Percentiles rank a stretch among this genome's conserved stretches.
Evolutionary conservation across 495 filamentous ascomycete genomes (phyloP).

Genomic region (Monascus purpureus): DNA sequence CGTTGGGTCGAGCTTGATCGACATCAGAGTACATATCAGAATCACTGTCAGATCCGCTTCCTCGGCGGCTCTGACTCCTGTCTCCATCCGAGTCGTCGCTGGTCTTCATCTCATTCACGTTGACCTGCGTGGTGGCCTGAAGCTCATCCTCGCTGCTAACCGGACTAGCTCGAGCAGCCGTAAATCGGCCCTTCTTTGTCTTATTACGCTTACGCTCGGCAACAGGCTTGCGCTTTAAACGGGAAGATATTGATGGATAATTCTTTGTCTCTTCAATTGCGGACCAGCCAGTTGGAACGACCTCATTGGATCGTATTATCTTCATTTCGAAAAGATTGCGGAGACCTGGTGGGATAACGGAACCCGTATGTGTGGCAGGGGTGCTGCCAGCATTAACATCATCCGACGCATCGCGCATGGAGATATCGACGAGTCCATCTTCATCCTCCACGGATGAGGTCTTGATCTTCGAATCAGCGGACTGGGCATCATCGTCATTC

Average conservation of each 20-base stretch:
- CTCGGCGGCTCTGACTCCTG: not conserved
- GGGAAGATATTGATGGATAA: slow-evolving; percentile 42
- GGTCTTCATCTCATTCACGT: not conserved
- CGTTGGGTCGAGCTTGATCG: slow-evolving; percentile 1
- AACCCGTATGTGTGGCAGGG: too few species aligned
- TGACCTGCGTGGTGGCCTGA: slow-evolving; percentile 2
- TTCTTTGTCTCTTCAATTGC: slow-evolving; percentile 38
- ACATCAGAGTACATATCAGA: slow-evolving; percentile 11
- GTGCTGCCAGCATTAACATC: slow-evolving; percentile 18
- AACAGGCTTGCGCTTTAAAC: slow-evolving; percentile 15
- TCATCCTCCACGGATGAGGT: slow-evolving; percentile 73
- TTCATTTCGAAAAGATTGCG: slow-evolving; percentile 60
- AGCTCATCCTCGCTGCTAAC: slow-evolving; percentile 11
- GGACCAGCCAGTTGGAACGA: slow-evolving; percentile 52
- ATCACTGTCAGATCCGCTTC: slow-evolving; percentile 10
- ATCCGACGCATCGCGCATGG: slow-evolving; percentile 52
- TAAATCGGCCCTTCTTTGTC: not conserved
- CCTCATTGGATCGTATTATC: slow-evolving; percentile 38
- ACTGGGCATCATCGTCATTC: slow-evolving; percentile 60
- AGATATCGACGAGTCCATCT: slow-evolving; percentile 82
- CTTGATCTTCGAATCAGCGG: slow-evolving; percentile 54
- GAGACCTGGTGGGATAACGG: slow-evolving; percentile 40
- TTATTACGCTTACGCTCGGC: slow-evolving; percentile 1
- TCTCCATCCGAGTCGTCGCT: not conserved
- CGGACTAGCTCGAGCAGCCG: slow-evolving; percentile 3